Percentiles rank a stretch among this genome's conserved stretches.
phyloP scores from a whole-genome alignment of 805 yeast species.

The Saccharomycopsis sp. region DNA sequence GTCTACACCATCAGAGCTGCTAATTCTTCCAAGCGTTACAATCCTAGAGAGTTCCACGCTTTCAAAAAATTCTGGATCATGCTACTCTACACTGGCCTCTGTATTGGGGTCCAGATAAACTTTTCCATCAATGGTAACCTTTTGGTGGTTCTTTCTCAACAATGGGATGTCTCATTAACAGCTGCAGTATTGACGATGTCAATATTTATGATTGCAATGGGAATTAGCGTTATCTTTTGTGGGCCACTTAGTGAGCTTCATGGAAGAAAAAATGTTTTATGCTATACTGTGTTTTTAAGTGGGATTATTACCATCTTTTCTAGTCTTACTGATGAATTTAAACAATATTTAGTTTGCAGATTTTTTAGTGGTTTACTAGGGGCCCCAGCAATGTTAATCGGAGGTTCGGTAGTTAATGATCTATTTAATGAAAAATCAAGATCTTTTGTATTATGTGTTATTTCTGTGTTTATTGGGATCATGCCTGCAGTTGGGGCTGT shows the following conservation, averaged over 20 bases:
- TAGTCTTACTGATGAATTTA: neutral
- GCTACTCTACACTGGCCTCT: slow-evolving; percentile 8
- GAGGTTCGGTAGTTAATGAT: slow-evolving; percentile 12
- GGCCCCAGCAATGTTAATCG: slow-evolving; percentile 13
- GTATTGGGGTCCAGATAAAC: slow-evolving; percentile 14
- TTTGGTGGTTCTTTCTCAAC: slow-evolving; percentile 2
- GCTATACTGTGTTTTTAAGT: slow-evolving; percentile 8
- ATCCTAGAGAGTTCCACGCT: slow-evolving; percentile 7
- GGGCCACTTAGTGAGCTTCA: slow-evolving; percentile 15
- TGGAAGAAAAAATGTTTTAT: slow-evolving; percentile 14
- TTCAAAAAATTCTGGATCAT: slow-evolving; percentile 5
- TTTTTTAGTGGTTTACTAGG: slow-evolving; percentile 11
- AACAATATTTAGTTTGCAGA: slow-evolving; percentile 2
- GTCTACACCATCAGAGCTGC: too few species aligned
- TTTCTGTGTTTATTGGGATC: slow-evolving; percentile 7
- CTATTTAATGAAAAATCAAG: slow-evolving; percentile 9
- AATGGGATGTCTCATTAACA: slow-evolving; percentile 1
- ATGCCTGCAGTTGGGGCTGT: slow-evolving; percentile 12
- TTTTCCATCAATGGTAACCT: slow-evolving; percentile 12
- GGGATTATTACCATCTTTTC: slow-evolving; percentile 5
- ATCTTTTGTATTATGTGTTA: slow-evolving; percentile 4
- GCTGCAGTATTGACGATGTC: slow-evolving; percentile 5
- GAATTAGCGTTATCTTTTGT: slow-evolving; percentile 8
- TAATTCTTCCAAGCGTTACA: neutral
- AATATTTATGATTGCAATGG: slow-evolving; percentile 10